phyloP scores from a whole-genome alignment of 2,329 filamentous ascomycete species.

The Ceratocystis cubensis region DNA sequence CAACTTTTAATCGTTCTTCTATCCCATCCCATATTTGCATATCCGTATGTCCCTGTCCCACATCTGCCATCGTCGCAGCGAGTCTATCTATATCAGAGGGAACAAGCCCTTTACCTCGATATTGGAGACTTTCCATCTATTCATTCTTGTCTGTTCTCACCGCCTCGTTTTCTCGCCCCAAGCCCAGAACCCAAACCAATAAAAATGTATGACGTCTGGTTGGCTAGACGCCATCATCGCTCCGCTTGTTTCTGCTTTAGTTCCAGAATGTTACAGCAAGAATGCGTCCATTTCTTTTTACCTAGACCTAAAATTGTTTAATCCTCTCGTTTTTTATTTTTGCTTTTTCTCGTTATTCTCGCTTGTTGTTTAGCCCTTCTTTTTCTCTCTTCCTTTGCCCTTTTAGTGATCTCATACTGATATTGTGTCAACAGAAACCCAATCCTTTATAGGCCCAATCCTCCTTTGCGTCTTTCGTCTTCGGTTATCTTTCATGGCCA shows the following conservation, averaged over 20 bases:
- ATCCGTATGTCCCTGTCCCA: neutral
- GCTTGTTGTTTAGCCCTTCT: neutral
- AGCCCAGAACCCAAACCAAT: neutral
- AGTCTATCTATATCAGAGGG: too few species aligned
- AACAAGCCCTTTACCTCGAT: neutral
- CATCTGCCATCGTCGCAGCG: too few species aligned
- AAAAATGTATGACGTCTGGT: neutral
- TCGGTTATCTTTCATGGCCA: constrained; percentile 8
- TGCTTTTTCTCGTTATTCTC: neutral
- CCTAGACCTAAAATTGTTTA: neutral
- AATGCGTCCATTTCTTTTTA: neutral
- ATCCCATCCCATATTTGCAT: neutral
- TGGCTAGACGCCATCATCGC: neutral
- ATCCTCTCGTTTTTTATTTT: neutral
- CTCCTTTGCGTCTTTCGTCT: neutral
- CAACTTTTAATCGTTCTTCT: neutral
- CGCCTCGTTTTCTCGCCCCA: neutral
- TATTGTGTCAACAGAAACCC: neutral
- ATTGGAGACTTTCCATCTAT: neutral
- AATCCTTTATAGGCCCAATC: neutral
- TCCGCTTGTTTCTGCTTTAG: neutral
- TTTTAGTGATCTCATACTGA: constrained; percentile 3
- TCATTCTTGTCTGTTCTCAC: neutral
- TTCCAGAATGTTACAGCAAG: neutral
- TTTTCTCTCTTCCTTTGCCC: neutral